Conservation (phyloP, 306 rosid species). For the Crotalaria pallida region DNA sequence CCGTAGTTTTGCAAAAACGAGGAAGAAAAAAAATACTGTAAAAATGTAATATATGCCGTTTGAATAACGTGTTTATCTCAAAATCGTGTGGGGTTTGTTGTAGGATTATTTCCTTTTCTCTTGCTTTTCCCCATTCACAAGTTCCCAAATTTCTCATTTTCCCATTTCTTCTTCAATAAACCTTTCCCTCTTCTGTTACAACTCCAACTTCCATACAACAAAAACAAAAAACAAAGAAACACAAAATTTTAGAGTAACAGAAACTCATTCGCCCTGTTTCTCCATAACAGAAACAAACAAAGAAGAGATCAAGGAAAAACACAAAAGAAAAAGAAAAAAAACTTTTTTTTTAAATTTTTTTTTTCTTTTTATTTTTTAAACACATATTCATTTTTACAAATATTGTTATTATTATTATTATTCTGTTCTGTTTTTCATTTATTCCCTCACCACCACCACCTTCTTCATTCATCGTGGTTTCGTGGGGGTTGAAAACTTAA, state of each 20-base stretch:
- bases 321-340: neutral
- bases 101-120: neutral
- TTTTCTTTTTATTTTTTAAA: neutral
- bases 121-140: neutral
- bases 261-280: neutral
- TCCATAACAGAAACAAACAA: neutral
- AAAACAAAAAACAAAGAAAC: neutral
- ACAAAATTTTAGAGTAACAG: no score
- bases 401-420: neutral
- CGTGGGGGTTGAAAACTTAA: slow-evolving; percentile 8
- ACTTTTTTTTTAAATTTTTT: neutral
- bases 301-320: neutral
- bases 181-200: neutral
- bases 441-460: no score
- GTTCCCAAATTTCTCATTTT: neutral
- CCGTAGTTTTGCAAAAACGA: no score
- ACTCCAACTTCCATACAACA: neutral
- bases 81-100: neutral
- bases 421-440: neutral
- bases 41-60: neutral
- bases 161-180: neutral
- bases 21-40: no score
- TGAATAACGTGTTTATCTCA: neutral
- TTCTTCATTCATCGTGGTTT: slow-evolving; percentile 33
- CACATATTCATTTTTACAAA: neutral